phyloP scores from a whole-genome alignment of 345 rosid species.

The Eucalyptus pauciflora region DNA sequence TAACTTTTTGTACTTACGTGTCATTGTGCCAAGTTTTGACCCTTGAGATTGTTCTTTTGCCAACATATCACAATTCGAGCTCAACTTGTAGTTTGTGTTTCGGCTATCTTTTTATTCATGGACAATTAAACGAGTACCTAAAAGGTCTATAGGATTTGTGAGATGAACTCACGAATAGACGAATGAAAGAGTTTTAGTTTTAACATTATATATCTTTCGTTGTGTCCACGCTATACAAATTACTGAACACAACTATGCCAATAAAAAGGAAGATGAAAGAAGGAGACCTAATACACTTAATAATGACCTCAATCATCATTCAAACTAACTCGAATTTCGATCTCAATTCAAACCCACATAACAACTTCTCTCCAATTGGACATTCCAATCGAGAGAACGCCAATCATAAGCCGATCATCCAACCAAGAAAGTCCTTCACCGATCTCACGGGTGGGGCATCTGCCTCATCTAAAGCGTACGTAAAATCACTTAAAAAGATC shows the following conservation, averaged over 20 bases:
- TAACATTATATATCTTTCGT: background rate
- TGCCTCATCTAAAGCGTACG: background rate
- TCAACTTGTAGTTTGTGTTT: fast-evolving
- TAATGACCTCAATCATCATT: background rate
- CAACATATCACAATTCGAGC: background rate
- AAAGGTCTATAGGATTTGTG: background rate
- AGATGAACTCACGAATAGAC: fast-evolving
- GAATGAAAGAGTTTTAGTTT: fast-evolving
- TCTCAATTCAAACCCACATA: background rate
- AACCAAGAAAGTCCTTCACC: background rate
- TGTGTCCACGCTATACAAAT: background rate
- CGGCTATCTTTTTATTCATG: background rate
- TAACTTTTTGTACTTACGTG: too few species aligned
- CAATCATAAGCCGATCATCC: background rate
- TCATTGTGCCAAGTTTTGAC: too few species aligned
- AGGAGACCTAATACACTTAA: fast-evolving
- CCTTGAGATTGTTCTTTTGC: too few species aligned
- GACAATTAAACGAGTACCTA: background rate
- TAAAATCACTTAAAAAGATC: background rate
- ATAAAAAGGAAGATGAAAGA: background rate
- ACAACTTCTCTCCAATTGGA: background rate
- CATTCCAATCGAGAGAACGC: background rate
- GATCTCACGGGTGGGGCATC: background rate
- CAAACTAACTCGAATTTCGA: background rate
- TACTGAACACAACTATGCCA: fast-evolving